These are phyloP conservation scores for Candida boleticola DNA, from an alignment of 805 yeast genomes.

Conservation along the genomic window DNA sequence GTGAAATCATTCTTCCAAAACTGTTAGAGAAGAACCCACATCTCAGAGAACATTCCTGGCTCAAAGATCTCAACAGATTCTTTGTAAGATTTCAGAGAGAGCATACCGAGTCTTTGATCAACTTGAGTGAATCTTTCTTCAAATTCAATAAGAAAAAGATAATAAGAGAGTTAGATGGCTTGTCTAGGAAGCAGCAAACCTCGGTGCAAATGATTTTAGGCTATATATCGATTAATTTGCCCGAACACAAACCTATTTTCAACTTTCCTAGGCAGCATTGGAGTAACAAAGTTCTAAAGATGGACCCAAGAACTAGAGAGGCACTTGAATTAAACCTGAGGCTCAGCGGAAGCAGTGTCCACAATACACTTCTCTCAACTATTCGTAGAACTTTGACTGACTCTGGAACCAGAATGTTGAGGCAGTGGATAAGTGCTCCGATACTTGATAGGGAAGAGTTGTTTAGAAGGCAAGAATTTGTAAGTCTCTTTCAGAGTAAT, in stretches of 20 bases:
- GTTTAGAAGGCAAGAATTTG: slow-evolving; percentile 43
- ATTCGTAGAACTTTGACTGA: slow-evolving; percentile 74
- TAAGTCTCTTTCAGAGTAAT: slow-evolving; percentile 26
- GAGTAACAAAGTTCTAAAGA: slow-evolving; percentile 58
- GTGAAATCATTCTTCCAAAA: slow-evolving; percentile 67
- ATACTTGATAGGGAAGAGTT: slow-evolving; percentile 59
- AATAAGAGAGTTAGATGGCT: slow-evolving; percentile 26
- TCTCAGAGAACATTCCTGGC: slow-evolving; percentile 31
- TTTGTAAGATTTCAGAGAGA: slow-evolving; percentile 52
- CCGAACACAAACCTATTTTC: slow-evolving; percentile 60
- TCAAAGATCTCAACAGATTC: slow-evolving; percentile 55
- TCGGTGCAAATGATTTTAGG: slow-evolving; percentile 55
- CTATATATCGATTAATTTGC: slow-evolving; percentile 73
- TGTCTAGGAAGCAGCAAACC: slow-evolving; percentile 50
- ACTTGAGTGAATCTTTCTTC: slow-evolving; percentile 31
- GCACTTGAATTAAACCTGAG: slow-evolving; percentile 73
- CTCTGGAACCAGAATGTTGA: slow-evolving; percentile 76
- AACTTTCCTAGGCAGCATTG: slow-evolving; percentile 63
- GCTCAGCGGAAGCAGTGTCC: slow-evolving; percentile 43
- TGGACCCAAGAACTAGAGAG: slow-evolving; percentile 76
- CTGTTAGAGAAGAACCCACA: slow-evolving; percentile 36
- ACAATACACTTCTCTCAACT: slow-evolving; percentile 69
- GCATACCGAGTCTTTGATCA: slow-evolving; percentile 9
- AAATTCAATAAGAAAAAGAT: slow-evolving; percentile 16
- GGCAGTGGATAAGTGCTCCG: slow-evolving; percentile 83